phyloP scores from a whole-genome alignment of 2,329 filamentous ascomycete species.

The Seiridium cupressi region DNA sequence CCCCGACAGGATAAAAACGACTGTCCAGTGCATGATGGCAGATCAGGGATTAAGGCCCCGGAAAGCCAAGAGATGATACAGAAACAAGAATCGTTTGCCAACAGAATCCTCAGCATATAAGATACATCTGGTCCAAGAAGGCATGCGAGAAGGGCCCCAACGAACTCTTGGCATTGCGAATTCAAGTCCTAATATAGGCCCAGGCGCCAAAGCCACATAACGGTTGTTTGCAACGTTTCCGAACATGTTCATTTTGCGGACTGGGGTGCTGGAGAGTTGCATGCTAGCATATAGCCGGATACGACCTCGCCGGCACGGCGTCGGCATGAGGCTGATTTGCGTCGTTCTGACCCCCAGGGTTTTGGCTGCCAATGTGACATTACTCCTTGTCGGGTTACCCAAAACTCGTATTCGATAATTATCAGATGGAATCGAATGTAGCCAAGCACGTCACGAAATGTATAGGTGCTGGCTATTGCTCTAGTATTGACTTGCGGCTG shows the following conservation, averaged over 20 bases:
- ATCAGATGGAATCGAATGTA: no score
- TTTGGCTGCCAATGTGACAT: not conserved
- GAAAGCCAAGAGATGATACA: not conserved
- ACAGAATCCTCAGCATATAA: no score
- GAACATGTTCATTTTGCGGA: not conserved
- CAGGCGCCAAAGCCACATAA: no score
- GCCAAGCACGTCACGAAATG: no score
- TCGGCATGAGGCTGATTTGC: conserved; percentile 7
- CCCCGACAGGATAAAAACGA: conserved; percentile 18
- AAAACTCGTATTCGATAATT: no score
- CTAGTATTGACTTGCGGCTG: no score
- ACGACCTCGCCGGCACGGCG: conserved; percentile 21
- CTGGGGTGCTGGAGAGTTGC: not conserved
- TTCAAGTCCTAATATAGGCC: not conserved
- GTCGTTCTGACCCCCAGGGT: not conserved
- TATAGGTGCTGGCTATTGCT: no score
- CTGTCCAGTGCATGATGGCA: conserved; percentile 20
- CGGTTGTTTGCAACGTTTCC: not conserved
- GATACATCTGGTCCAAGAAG: no score
- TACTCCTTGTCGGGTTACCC: not conserved
- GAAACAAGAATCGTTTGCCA: no score
- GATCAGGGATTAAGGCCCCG: not conserved
- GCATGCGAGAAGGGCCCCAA: not conserved
- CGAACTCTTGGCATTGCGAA: not conserved
- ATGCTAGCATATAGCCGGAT: conserved; percentile 26